These are phyloP conservation scores for Fulvia fulva DNA, from an alignment of 2,329 filamentous ascomycete species.

Conservation along the genomic window DNA sequence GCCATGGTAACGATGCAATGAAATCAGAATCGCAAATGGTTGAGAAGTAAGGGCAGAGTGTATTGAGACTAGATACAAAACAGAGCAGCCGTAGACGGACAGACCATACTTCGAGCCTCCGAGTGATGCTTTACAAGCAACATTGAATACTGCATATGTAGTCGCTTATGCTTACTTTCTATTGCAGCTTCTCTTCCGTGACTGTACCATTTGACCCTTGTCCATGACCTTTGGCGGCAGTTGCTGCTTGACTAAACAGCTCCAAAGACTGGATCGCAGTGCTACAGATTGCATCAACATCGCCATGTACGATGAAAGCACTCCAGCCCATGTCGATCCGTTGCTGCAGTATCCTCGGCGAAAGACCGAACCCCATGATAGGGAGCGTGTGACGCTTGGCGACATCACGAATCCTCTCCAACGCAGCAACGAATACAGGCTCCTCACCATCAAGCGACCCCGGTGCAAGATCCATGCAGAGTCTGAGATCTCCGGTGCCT, in stretches of 20 bases:
- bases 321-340: conserved; percentile 6
- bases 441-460: conserved; percentile 8
- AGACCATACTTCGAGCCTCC: too few species aligned
- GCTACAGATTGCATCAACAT: conserved; percentile 1
- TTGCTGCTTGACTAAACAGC: conserved; percentile 43
- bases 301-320: conserved; percentile 5
- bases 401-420: conserved; percentile 3
- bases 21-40: too few species aligned
- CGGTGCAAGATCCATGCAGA: neutral
- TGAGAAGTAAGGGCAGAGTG: too few species aligned
- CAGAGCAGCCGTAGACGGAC: too few species aligned
- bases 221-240: neutral
- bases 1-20: too few species aligned
- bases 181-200: neutral
- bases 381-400: neutral
- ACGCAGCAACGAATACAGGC: conserved; percentile 2
- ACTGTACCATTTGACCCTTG: neutral
- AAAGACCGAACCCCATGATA: conserved; percentile 4
- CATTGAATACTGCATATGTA: too few species aligned
- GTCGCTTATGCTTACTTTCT: neutral
- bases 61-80: too few species aligned
- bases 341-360: neutral
- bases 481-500: conserved; percentile 4
- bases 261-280: neutral
- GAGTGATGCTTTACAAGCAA: too few species aligned